Evolutionary conservation across 2,329 filamentous ascomycete species (phyloP), one percentile per base, ranked within the genome.

Genomic region (Fusarium floridanum): DNA sequence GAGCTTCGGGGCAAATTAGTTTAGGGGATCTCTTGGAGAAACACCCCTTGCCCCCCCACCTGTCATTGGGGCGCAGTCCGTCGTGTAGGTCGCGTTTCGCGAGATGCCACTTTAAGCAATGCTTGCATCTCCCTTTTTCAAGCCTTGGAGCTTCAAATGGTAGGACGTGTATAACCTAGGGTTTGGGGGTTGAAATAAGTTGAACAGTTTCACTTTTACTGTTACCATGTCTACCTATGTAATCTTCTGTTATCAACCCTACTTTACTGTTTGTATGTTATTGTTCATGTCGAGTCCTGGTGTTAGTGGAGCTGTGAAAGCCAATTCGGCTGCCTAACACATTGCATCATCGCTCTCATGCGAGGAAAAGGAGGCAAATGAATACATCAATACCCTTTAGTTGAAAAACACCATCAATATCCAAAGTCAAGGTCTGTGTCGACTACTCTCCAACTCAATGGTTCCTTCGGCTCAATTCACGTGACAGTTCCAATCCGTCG

Each of bases 401-500:
- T 27, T 27, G 2, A 11, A 27, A 53, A 53, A n/a, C 16, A 53
- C 17, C 24, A 8, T 32, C 10, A 27, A 48, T 27, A 6, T 27
- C 17, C 16, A 24, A 27, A 27, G 43, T 3, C 8, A 48, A 27
- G 10, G 43, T 4, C 8, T 17, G 29, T 32, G 5, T 32, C n/a
- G 48, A 32, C 22, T 53, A 53, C 12, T 17, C 14, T 22, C 43
- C 43, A 48, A 27, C 22, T 27, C 8, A 8, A 48, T 17, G 6
- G 43, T 34, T 36, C 4, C 53, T 37, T 66, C 50, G 63, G 67
- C 17, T 66, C 39, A 27, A 41, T 69, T 63, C 75, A 78, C 75
- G 75, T 78, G 76, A 77, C 64, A n/a, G 22, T 43, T 10, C 50
- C 59, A 36, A 59, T 41, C 63, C 43, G 57, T 77, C 76, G 75